These are phyloP conservation scores for Penicillium cosmopolitanum DNA, from an alignment of 495 filamentous ascomycete genomes.

Conservation along the genomic window DNA sequence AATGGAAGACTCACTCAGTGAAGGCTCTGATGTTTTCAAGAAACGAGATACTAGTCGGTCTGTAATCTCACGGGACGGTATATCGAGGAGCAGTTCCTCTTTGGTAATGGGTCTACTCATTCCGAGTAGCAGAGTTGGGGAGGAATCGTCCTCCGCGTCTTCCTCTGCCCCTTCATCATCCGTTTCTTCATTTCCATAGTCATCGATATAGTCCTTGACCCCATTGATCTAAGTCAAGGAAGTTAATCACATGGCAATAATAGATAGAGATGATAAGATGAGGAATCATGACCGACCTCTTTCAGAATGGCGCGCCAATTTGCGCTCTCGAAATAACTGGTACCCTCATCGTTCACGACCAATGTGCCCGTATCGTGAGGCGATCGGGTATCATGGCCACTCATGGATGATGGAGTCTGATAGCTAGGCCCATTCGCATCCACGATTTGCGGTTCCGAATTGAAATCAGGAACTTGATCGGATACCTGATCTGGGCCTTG, in stretches of 20 bases:
- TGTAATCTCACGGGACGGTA: slow-evolving; percentile 44
- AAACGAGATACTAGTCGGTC: slow-evolving; percentile 52
- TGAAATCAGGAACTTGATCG: slow-evolving; percentile 18
- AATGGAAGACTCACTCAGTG: slow-evolving; percentile 33
- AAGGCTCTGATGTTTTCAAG: slow-evolving; percentile 47
- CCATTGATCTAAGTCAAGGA: slow-evolving; percentile 39
- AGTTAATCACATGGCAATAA: slow-evolving; percentile 11
- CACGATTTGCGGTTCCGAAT: slow-evolving; percentile 3
- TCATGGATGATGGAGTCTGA: slow-evolving; percentile 55
- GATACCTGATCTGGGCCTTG: slow-evolving; percentile 7
- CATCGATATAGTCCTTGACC: slow-evolving; percentile 34
- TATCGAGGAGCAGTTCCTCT: slow-evolving; percentile 43
- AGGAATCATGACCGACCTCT: slow-evolving; percentile 41
- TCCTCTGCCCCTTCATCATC: slow-evolving; percentile 32
- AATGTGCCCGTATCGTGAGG: slow-evolving; percentile 60
- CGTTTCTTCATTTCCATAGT: slow-evolving; percentile 24
- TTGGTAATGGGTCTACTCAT: slow-evolving; percentile 32
- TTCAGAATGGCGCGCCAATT: slow-evolving; percentile 57
- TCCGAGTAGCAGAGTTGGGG: slow-evolving; percentile 48
- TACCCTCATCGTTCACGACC: slow-evolving; percentile 58
- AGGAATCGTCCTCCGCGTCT: slow-evolving; percentile 23
- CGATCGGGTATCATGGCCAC: slow-evolving; percentile 64
- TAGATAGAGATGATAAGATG: neutral
- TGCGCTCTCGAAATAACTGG: slow-evolving; percentile 52
- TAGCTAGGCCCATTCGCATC: slow-evolving; percentile 3